Base-by-base conservation (phyloP, 2,329 filamentous ascomycete species). In the Pseudocercospora macadamiae region DNA sequence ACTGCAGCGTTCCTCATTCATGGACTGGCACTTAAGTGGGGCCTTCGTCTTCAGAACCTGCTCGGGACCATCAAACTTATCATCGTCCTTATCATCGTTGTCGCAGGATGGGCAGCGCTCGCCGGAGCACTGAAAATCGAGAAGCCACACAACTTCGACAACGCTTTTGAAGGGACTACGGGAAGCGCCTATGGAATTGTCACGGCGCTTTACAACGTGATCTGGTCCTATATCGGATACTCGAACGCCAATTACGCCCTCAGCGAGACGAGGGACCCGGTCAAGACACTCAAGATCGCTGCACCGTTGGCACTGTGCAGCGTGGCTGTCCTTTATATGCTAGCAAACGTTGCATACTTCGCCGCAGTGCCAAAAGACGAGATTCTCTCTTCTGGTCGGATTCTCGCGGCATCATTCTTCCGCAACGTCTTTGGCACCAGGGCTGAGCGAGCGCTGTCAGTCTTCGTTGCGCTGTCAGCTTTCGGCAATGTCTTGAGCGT, bases 141-240 rank as follows among this genome's bases (percentile, higher is more conserved):
- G 32, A 83, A 85, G 68, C 84, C 84, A 4, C 73, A 86, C 69
- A 89, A 86, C 76, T 88, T 89, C 68, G 73, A 74, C 63, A 80
- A 86, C 59, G 82, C 85, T 8, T 90, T 89, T 62, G 80, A 82
- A 47, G 87, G 87, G 7, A 89, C 87, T 4, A 87, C 84, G 0
- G 83, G 84, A 6, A 86, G 82, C 64, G 82, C 85, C 1, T 89
- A 89, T 63, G 85, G 85, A 48, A 80, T 88, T 30, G 86, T 88
- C n/a, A 89, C 84, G 1, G 86, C 87, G 0, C 75, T 90, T 0
- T 89, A 88, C 78, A 89, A 89, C 65, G 86, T 89, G 62, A 86
- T 89, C 67, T 89, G 86, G 82, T 86, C 82, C 60, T 90, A 86
- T 67, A 82, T 87, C 64, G 87, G 87, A 21, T 88, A 87, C 77